Evolutionary conservation across 805 yeast species (phyloP), one percentile per base, ranked within the genome.

Genomic region (Yamadazyma kitorensis): DNA sequence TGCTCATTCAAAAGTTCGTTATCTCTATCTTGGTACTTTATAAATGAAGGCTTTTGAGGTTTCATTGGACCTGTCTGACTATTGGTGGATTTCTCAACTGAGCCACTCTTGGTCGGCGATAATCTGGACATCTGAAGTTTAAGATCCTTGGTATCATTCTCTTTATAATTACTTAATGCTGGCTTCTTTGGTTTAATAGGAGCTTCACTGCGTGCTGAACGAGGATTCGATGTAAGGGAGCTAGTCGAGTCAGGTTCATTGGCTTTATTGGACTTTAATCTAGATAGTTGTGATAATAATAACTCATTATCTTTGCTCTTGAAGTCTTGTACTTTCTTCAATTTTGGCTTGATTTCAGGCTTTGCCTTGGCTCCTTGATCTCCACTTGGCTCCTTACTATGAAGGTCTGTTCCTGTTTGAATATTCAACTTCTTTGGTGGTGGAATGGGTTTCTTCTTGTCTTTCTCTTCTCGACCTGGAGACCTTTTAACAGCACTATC

Each of bases 201-300:
- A 20, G 20, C 10, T 19, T 19, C 22, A 7, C 10, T n/a, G n/a
- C n/a, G n/a, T n/a, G n/a, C n/a, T n/a, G n/a, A n/a, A n/a, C n/a
- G n/a, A n/a, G n/a, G n/a, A n/a, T n/a, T n/a, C n/a, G n/a, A n/a
- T n/a, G n/a, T n/a, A n/a, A n/a, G n/a, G n/a, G n/a, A n/a, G n/a
- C n/a, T n/a, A n/a, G n/a, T n/a, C n/a, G n/a, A n/a, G n/a, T n/a
- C n/a, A n/a, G n/a, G n/a, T n/a, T n/a, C n/a, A n/a, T n/a, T n/a
- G 36, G 35, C 19, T 19, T 24, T 24, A 37, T 31, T 18, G 21
- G 34, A 14, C 31, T 39, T 17, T 32, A 24, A 8, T 48, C 56
- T 54, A 24, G 46, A 44, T 43, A 58, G 41, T 29, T 59, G 64
- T 4, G 51, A 28, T 27, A 48, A 29, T 29, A 60, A 43, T 5